These are phyloP conservation scores for Spongiforma sp. DNA, from an alignment of 1,284 basidiomycete genomes.

Conservation along the genomic window DNA sequence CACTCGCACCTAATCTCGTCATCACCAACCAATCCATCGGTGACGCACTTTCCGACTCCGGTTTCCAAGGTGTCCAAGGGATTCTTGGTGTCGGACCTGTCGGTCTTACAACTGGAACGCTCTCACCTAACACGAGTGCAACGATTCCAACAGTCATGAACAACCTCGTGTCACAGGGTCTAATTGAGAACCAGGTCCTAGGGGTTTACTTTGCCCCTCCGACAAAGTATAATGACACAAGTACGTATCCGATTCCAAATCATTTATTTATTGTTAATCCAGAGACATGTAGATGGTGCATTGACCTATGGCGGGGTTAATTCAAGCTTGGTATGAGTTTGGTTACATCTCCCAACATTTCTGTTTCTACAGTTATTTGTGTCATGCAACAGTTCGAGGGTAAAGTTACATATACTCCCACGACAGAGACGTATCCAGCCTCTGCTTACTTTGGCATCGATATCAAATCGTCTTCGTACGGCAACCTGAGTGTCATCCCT, in stretches of 20 bases:
- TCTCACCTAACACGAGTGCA: conserved; percentile 7
- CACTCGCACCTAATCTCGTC: conserved; percentile 21
- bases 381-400: conserved; percentile 28
- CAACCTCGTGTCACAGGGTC: conserved; percentile 28
- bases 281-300: conserved; percentile 27
- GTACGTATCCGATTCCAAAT: conserved; percentile 10
- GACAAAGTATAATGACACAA: conserved; percentile 19
- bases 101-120: conserved; percentile 21
- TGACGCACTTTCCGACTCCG: conserved; percentile 18
- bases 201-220: conserved; percentile 33
- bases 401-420: conserved; percentile 22
- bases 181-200: conserved; percentile 22
- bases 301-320: conserved; percentile 33
- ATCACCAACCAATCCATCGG: conserved; percentile 33
- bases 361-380: too few species aligned
- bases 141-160: conserved; percentile 32
- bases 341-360: background rate
- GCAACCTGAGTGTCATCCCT: conserved; percentile 16
- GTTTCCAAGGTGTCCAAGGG: conserved; percentile 25
- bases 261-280: background rate
- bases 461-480: conserved; percentile 22
- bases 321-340: conserved; percentile 22
- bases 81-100: conserved; percentile 35
- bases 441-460: conserved; percentile 33
- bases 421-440: conserved; percentile 30